Base-by-base conservation (phyloP, 2,329 filamentous ascomycete genomes). In the Aspergillus sp. region DNA sequence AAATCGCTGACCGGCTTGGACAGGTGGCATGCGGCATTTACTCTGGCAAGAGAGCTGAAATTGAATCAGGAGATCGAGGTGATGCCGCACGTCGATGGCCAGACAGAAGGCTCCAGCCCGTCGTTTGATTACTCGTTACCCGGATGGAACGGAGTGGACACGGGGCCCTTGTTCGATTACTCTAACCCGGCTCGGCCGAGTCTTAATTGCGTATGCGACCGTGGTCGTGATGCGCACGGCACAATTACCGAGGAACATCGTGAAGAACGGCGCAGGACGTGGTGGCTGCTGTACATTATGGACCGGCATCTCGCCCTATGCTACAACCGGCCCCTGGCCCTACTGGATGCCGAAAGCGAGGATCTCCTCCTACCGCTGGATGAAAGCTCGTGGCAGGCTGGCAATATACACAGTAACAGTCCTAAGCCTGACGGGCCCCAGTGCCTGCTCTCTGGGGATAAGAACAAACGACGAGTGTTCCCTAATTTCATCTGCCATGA, bases 221-320 rank as follows among this genome's bases (percentile, higher is more conserved):
- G 67, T 29, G 59, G 55, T 2, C 65, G 60, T 22, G 63, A 71
- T 16, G 52, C 59, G 5, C 71, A 65, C 0, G 65, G 58, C 42
- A 66, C 79, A 3, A 80, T 83, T 24, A 87, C 87, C 0, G 92
- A 96, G 68, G 93, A 97, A 73, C 90, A 95, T 71, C 86, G 91
- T 55, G 93, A 97, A 77, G 93, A 97, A 75, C 84, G 93, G 52
- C 87, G 93, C 57, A 86, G 93, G 36, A 91, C 94, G 60, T 97
- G 93, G 93, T 97, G 93, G 93, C 84, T 96, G 9, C 81, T 95
- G 53, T 97, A 96, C 78, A 92, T 91, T 49, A 91, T 96, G 62
- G 93, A 97, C 75, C 87, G 93, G 45, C 93, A 97, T 77, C 80
- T 97, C 46, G 91, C 92, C 0, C 80, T 97, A 10, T 96, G 92